A percentile compares a stretch with the other conserved stretches of the same genome.
Conservation (phyloP, 208 protist genomes). For the Phytomonas francai region DNA sequence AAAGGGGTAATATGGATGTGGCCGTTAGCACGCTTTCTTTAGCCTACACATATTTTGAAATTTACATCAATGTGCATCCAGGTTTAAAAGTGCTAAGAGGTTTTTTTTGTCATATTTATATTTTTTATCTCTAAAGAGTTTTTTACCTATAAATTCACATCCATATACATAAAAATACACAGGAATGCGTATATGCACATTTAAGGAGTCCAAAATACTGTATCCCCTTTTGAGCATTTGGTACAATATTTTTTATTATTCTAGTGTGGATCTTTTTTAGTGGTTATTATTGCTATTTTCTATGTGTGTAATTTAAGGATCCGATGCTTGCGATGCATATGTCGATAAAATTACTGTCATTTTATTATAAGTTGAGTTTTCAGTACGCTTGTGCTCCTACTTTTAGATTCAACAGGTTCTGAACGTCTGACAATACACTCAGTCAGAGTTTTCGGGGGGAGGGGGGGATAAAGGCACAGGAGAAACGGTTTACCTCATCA, state of each 20-base stretch:
- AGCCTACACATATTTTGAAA: background rate
- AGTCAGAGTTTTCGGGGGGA: background rate
- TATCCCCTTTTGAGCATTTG: background rate
- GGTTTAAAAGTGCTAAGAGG: background rate
- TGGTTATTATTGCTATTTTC: background rate
- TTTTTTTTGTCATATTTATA: background rate
- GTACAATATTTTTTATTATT: background rate
- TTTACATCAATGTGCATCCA: background rate
- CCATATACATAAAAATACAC: background rate
- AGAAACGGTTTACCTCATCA: background rate
- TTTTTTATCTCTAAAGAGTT: background rate
- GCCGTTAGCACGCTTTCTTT: background rate
- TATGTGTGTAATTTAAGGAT: background rate
- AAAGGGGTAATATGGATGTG: background rate
- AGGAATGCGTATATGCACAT: background rate
- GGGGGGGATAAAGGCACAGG: background rate
- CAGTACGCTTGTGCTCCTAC: background rate
- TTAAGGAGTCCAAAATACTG: background rate
- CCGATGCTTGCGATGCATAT: background rate
- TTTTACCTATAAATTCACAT: background rate
- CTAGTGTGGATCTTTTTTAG: background rate
- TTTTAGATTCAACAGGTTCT: background rate
- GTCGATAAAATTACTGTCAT: background rate
- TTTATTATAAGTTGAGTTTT: background rate
- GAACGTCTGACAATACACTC: background rate